Evolutionary conservation across 768 basidiomycete genomes (phyloP), one percentile per base, ranked within the genome.

Genomic region (Tylopilus sp.): DNA sequence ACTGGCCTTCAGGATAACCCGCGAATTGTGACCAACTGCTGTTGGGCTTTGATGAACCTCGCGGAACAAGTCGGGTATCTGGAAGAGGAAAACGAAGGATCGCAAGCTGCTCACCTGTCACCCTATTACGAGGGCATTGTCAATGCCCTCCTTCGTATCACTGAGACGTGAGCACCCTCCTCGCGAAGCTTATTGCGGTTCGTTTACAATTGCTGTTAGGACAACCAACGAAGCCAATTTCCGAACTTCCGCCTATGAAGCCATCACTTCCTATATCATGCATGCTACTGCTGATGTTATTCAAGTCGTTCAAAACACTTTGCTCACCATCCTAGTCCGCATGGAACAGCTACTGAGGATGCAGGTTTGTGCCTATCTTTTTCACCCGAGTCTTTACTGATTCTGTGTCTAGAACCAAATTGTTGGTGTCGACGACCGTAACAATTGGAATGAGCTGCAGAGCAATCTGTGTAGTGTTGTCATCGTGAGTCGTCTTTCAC

Each of bases 361-460:
- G 74, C 90, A 92, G 77, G 90, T 89, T 26, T 43, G 79, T 67
- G 20, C 26, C n/a, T 7, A n/a, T 42, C n/a, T 4, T 17, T 56
- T 53, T 33, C 38, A 30, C 20, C 1, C 18, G 39, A 20, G 5
- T 47, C 41, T 10, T 28, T 3, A 28, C 26, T 58, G 18, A 58
- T 26, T 38, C 28, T 8, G 17, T 44, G 21, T 55, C 33, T 61
- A 95, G 83, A 91, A 89, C 68, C 95, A 98, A 72, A 88, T 98
- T 51, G 76, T 99, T 35, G 97, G 97, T 40, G 77, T 85, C 17
- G 97, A 99, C 69, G 97, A 99, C 65, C 85, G 91, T 56, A 95
- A 94, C 71, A 99, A 97, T 74, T 97, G 95, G 94, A 97, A 97
- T 64, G 95, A 99, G 67, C 78, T 99, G 22, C 95, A 97, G 68